phyloP scores from a whole-genome alignment of 148 eudicot genomes.

The Cornus suecica region DNA sequence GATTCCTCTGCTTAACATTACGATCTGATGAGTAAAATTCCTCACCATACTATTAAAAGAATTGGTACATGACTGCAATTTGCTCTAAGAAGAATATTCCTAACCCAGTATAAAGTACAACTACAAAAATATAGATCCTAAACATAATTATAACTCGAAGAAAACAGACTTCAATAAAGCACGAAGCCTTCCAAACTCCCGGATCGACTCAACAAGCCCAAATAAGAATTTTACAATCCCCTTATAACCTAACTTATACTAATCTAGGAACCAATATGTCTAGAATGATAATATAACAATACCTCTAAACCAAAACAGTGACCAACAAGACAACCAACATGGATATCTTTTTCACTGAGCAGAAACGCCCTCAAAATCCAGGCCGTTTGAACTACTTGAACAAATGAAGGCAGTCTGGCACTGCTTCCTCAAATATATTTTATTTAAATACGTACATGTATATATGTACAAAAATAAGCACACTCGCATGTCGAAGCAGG shows the following conservation, averaged over 20 bases:
- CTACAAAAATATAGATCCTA: neutral
- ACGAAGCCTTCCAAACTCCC: neutral
- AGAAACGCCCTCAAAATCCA: no score
- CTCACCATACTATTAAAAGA: no score
- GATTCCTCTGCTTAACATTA: neutral
- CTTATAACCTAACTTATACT: neutral
- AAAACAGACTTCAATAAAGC: neutral
- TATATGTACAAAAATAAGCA: no score
- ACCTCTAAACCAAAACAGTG: no score
- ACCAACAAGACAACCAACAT: no score
- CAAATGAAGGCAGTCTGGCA: no score
- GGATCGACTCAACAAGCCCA: neutral
- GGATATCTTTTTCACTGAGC: no score
- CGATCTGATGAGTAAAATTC: neutral
- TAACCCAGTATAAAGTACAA: neutral
- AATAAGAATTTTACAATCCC: neutral
- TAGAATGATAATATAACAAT: neutral
- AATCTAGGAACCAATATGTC: neutral
- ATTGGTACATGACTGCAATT: neutral
- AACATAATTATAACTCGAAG: neutral
- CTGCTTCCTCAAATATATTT: no score
- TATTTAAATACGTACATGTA: no score
- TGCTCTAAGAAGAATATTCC: neutral
- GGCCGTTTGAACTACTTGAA: no score
- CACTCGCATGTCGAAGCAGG: no score